A percentile compares a stretch with the other conserved stretches of the same genome.
Conservation (phyloP, 495 filamentous ascomycete genomes). For the Xylaria castorea region DNA sequence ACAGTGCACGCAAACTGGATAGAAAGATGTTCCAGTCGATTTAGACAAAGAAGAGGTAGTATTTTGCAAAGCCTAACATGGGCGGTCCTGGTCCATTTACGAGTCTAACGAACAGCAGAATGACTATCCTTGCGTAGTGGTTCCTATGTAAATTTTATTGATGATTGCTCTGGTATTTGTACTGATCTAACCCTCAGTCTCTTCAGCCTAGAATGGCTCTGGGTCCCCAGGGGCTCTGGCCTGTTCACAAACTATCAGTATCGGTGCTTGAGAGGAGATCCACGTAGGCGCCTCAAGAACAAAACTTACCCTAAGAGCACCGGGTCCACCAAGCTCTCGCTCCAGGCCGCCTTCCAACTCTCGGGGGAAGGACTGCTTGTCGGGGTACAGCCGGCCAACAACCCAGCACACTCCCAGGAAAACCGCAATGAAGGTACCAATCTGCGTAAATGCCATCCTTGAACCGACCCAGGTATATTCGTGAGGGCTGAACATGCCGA, state of each 20-base stretch:
- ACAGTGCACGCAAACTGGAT: not conserved
- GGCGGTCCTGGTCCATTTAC: not conserved
- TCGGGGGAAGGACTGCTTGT: conserved; percentile 76
- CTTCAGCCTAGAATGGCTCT: conserved; percentile 46
- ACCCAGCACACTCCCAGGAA: conserved; percentile 74
- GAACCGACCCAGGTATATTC: conserved; percentile 85
- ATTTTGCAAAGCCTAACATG: conserved; percentile 8
- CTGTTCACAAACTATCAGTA: conserved; percentile 36
- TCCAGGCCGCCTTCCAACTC: conserved; percentile 86
- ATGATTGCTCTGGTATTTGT: conserved; percentile 17
- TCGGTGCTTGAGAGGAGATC: not conserved
- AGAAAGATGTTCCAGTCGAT: not conserved
- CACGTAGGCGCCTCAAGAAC: not conserved
- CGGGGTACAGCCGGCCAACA: conserved; percentile 80
- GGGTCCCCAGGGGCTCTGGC: conserved; percentile 51
- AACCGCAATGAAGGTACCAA: conserved; percentile 74
- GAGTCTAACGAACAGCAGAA: not conserved
- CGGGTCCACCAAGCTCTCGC: conserved; percentile 79
- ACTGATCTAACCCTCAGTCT: conserved; percentile 32
- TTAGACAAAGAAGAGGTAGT: conserved; percentile 13
- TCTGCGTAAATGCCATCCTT: conserved; percentile 72
- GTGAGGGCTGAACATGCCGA: conserved; percentile 88
- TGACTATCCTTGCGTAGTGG: not conserved
- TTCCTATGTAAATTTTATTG: conserved; percentile 17
- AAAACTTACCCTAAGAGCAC: conserved; percentile 55